phyloP scores from a whole-genome alignment of 2,329 filamentous ascomycete species.

The Xylaria sp. region DNA sequence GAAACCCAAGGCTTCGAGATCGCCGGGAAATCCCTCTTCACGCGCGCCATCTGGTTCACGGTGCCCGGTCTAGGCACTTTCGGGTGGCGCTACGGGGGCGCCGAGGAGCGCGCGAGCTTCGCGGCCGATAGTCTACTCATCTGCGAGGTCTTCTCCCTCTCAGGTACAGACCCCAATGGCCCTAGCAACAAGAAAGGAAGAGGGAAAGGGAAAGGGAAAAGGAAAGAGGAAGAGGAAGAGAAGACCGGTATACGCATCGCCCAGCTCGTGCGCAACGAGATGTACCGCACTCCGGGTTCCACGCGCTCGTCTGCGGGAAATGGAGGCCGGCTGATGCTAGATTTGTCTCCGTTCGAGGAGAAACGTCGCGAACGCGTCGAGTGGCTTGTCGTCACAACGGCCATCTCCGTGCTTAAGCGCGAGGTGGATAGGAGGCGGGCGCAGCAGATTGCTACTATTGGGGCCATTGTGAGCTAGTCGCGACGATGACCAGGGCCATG shows the following conservation, averaged over 20 bases:
- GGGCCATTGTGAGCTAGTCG: constrained; percentile 11
- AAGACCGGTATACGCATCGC: constrained; percentile 42
- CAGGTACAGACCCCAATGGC: background rate
- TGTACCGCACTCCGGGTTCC: constrained; percentile 49
- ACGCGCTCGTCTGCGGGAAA: constrained; percentile 52
- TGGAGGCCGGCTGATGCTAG: constrained; percentile 55
- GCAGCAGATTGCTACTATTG: constrained; percentile 56
- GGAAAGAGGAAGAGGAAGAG: background rate
- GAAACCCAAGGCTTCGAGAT: constrained; percentile 33
- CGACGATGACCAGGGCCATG: no score
- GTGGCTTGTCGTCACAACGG: constrained; percentile 60
- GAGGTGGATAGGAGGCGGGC: constrained; percentile 64
- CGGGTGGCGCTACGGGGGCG: constrained; percentile 23
- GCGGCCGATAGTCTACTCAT: constrained; percentile 53
- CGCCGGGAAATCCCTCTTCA: constrained; percentile 44
- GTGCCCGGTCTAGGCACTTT: constrained; percentile 10
- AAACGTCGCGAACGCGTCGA: constrained; percentile 49
- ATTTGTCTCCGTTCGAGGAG: constrained; percentile 45
- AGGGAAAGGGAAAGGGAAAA: constrained; percentile 42
- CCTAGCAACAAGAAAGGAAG: background rate
- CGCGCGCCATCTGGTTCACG: constrained; percentile 20
- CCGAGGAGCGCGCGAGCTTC: constrained; percentile 7
- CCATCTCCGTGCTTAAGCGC: constrained; percentile 67
- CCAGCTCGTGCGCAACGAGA: constrained; percentile 50
- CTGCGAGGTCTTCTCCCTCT: constrained; percentile 47